Evolutionary conservation across 306 rosid species (phyloP).

Genomic region (Echinosophora koreensis): DNA sequence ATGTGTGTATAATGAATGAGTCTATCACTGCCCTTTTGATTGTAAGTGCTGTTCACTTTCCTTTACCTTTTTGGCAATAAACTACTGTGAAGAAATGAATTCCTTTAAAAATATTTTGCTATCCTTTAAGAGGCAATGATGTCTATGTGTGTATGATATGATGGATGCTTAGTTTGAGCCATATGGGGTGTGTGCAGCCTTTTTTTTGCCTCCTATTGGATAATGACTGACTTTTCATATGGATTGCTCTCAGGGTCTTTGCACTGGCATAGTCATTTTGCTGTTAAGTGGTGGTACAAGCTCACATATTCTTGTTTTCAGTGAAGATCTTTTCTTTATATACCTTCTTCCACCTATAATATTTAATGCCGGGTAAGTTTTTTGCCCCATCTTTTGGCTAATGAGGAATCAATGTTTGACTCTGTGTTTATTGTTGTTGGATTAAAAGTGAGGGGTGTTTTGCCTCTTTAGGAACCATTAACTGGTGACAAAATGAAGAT

Average conservation of each 20-base stretch:
- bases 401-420: constrained; percentile 1
- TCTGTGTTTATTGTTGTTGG: constrained; percentile 14
- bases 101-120: constrained; percentile 10
- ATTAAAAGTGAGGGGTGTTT: constrained; percentile 6
- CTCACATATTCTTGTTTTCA: constrained; percentile 92
- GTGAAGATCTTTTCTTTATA: constrained; percentile 97
- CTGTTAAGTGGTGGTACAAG: constrained; percentile 83
- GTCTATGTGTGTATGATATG: neutral
- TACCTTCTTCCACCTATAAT: constrained; percentile 97
- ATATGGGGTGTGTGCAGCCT: neutral
- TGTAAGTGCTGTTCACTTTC: constrained; percentile 59
- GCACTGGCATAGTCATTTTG: constrained; percentile 85
- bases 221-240: constrained; percentile 40
- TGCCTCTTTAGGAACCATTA: constrained; percentile 24
- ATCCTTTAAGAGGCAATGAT: neutral
- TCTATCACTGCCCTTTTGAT: constrained; percentile 95
- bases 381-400: constrained; percentile 4
- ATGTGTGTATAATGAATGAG: constrained; percentile 46
- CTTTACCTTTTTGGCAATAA: constrained; percentile 16
- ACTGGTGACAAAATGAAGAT: neutral
- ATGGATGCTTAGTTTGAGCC: constrained; percentile 26
- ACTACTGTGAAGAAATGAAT: constrained; percentile 4
- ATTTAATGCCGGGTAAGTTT: constrained; percentile 91
- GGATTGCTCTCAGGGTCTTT: constrained; percentile 71
- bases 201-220: constrained; percentile 25